Conservation (phyloP, 2,329 filamentous ascomycete genomes). For the Penicillium concentricum region DNA sequence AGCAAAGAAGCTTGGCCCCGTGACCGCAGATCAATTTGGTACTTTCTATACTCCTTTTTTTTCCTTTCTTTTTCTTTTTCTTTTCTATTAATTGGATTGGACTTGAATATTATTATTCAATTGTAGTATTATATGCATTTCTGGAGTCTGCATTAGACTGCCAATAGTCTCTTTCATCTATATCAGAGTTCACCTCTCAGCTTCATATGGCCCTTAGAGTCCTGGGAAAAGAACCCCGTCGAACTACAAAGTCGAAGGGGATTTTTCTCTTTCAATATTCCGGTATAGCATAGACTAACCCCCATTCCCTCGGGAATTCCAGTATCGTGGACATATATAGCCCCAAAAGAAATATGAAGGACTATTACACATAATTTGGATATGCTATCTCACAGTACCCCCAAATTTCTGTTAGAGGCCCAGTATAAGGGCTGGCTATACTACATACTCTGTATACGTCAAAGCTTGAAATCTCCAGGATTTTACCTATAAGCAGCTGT, state of each 20-base stretch:
- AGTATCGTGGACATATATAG: not conserved
- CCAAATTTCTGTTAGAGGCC: too few species aligned
- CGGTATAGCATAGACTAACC: not conserved
- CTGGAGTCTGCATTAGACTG: too few species aligned
- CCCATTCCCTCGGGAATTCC: not conserved
- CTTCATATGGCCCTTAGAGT: too few species aligned
- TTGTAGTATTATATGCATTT: not conserved
- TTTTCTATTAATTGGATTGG: not conserved
- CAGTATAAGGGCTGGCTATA: too few species aligned
- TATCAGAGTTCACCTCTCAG: too few species aligned
- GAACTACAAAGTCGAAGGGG: too few species aligned
- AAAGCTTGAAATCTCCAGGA: too few species aligned
- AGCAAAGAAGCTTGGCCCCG: not conserved
- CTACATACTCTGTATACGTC: too few species aligned
- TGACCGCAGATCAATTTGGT: conserved; percentile 3
- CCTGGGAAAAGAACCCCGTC: not conserved
- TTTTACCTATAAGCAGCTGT: too few species aligned
- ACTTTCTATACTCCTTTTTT: not conserved
- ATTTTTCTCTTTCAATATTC: not conserved
- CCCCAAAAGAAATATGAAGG: not conserved
- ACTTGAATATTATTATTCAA: not conserved
- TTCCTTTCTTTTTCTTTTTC: not conserved
- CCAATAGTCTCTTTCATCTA: not conserved
- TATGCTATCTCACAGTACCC: too few species aligned
- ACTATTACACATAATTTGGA: not conserved